Percentiles rank a stretch among this genome's conserved stretches.
Conservation (phyloP, 192 early-diverging fungal genomes). For the Linnemannia schmuckeri region DNA sequence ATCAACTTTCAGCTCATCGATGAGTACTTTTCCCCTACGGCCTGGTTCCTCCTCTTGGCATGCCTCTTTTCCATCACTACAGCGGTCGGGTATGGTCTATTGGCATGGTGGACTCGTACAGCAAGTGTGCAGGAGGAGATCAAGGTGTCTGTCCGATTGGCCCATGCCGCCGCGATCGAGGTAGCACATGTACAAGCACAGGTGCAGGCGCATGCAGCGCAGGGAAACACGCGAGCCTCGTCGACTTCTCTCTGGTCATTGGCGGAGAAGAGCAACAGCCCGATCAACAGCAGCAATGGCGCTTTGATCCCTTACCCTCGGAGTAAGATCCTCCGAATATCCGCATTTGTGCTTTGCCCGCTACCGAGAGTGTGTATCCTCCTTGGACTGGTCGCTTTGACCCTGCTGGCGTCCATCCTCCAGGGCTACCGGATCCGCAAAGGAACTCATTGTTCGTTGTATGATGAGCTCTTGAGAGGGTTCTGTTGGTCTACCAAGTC, state of each 20-base stretch:
- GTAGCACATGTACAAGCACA: background rate
- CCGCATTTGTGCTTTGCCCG: conserved; percentile 14
- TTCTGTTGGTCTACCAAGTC: conserved; percentile 6
- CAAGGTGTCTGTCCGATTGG: background rate
- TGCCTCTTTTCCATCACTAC: background rate
- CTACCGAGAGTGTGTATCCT: conserved; percentile 14
- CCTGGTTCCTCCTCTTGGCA: conserved; percentile 19
- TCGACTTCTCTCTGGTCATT: background rate
- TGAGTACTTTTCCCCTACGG: conserved; percentile 18
- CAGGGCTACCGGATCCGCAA: conserved; percentile 20
- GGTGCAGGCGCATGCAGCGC: background rate
- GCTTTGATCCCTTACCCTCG: background rate
- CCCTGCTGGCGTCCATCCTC: conserved; percentile 2
- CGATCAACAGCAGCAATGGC: background rate
- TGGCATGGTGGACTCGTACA: conserved; percentile 15
- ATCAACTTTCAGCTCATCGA: conserved; percentile 12
- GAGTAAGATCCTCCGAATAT: background rate
- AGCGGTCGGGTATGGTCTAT: conserved; percentile 6
- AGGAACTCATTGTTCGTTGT: conserved; percentile 2
- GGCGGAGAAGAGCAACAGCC: background rate
- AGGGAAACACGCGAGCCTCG: background rate
- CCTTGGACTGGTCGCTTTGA: conserved; percentile 8
- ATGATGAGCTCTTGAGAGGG: background rate
- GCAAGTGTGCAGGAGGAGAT: background rate
- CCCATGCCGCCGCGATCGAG: background rate